Percentiles rank a stretch among this genome's conserved stretches.
These are phyloP conservation scores for Mortierella claussenii DNA, from an alignment of 192 early-diverging fungal genomes.

Conservation along the genomic window DNA sequence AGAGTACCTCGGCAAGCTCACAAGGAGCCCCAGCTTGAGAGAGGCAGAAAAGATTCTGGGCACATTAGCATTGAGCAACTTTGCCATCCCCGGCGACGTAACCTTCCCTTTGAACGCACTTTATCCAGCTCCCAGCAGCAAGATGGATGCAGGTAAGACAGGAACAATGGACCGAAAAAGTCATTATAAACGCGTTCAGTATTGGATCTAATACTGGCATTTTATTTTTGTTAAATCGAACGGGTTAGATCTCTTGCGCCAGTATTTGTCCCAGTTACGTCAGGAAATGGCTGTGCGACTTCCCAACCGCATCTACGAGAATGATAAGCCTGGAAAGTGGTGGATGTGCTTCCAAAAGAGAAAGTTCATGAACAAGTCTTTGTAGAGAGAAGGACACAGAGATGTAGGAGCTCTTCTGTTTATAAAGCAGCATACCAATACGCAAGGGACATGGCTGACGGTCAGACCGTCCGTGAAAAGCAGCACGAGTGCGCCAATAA, in stretches of 20 bases:
- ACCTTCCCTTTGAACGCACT: constrained; percentile 93
- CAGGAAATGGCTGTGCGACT: constrained; percentile 88
- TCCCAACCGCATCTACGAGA: constrained; percentile 79
- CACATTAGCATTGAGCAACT: constrained; percentile 89
- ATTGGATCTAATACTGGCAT: too few relatives aligned
- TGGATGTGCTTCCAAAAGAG: constrained; percentile 99
- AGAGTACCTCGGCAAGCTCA: constrained; percentile 77
- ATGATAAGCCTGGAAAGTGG: constrained; percentile 95
- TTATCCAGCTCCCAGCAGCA: constrained; percentile 78
- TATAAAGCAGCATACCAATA: background rate
- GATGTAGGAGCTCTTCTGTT: background rate
- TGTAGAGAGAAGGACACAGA: constrained; percentile 51
- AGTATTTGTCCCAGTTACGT: constrained; percentile 91
- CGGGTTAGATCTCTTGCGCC: constrained; percentile 74
- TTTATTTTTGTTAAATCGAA: background rate
- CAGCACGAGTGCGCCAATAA: too few relatives aligned
- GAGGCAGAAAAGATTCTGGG: constrained; percentile 85
- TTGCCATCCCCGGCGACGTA: constrained; percentile 93
- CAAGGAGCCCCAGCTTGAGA: constrained; percentile 66
- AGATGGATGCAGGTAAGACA: constrained; percentile 79
- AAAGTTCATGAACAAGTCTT: constrained; percentile 95
- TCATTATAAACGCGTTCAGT: too few relatives aligned
- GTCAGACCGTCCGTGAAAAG: too few relatives aligned
- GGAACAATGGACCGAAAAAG: too few relatives aligned
- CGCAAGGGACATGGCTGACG: too few relatives aligned